Evolutionary conservation across 495 filamentous ascomycete genomes (phyloP), one percentile per base, ranked within the genome.

Genomic region (Lophiostoma macrostomum): DNA sequence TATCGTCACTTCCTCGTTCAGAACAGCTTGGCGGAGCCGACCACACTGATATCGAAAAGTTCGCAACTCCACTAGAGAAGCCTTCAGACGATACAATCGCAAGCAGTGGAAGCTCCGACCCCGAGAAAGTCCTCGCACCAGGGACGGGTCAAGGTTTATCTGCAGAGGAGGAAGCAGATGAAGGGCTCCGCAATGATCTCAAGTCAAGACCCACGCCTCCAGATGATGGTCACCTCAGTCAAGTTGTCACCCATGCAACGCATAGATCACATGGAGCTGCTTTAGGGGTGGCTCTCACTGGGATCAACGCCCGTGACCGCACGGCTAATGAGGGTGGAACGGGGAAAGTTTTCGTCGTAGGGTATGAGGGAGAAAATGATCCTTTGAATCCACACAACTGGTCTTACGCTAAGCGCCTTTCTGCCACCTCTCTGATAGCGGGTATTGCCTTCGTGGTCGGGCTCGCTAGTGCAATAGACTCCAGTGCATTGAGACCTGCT

Each of bases 301-400:
- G 74, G 5, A 68, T 77, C 38, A 43, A 74, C 24, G 64, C 74
- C 16, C 65, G 71, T 12, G 53, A 64, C 25, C 43, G 66, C 40
- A 61, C 50, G 12, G 67, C 61, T 11, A 57, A 59, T 47, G 61
- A 67, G 19, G 52, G 65, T 20, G n/a, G n/a, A n/a, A 47, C 57
- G 10, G 65, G 68, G 19, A 68, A 71, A 58, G 71, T 82, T 28
- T 84, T 83, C 48, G 72, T 84, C 0, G 81, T 85, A 2, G 74
- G 74, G 14, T 85, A 75, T 68, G 75, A 80, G 34, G 66, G 69
- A 13, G 71, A 73, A 5, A 64, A 78, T 43, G 80, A 84, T 55
- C 68, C 73, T 0, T 63, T 76, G 25, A 76, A 81, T 52, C 82
- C 80, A 19, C 76, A 74, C 24, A 83, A 84, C 57, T 84, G 73